phyloP scores from a whole-genome alignment of 2,329 filamentous ascomycete species.

The Zymoseptoria ardabiliae region DNA sequence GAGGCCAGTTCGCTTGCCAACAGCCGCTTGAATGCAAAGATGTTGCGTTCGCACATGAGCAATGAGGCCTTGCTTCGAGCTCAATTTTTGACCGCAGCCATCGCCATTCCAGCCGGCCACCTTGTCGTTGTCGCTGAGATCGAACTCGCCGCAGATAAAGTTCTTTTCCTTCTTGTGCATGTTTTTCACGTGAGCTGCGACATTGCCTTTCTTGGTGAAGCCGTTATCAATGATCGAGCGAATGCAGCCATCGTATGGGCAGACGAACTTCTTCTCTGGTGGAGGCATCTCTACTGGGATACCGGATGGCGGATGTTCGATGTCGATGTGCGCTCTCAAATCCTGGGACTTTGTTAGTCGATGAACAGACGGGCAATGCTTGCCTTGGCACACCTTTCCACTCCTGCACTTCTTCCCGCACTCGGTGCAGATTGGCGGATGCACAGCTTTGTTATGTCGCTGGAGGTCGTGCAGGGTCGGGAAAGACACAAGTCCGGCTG shows the following conservation, averaged over 20 bases:
- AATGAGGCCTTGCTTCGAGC: slow-evolving; percentile 69
- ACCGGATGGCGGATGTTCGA: slow-evolving; percentile 24
- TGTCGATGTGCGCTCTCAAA: slow-evolving; percentile 70
- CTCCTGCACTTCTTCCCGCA: slow-evolving; percentile 64
- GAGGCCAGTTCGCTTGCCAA: slow-evolving; percentile 2
- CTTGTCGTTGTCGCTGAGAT: slow-evolving; percentile 50
- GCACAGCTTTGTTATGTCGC: slow-evolving; percentile 63
- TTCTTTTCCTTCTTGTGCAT: slow-evolving; percentile 66
- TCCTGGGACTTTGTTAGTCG: slow-evolving; percentile 43
- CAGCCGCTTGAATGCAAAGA: slow-evolving; percentile 45
- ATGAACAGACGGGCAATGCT: not conserved
- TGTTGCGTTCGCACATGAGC: slow-evolving; percentile 81
- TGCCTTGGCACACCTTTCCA: not conserved
- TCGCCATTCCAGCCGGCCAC: slow-evolving; percentile 57
- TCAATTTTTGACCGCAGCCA: slow-evolving; percentile 67
- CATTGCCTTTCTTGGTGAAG: slow-evolving; percentile 78
- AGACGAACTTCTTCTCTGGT: slow-evolving; percentile 17
- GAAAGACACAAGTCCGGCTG: slow-evolving; percentile 43
- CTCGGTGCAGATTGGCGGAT: slow-evolving; percentile 64
- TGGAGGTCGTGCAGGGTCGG: slow-evolving; percentile 64
- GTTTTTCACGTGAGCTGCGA: slow-evolving; percentile 69
- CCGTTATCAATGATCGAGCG: slow-evolving; percentile 64
- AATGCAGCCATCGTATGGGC: slow-evolving; percentile 39
- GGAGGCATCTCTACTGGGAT: not conserved
- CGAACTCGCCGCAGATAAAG: slow-evolving; percentile 70